These are phyloP conservation scores for Misopates orontium DNA, from an alignment of 257 asterid species.

Conservation along the genomic window DNA sequence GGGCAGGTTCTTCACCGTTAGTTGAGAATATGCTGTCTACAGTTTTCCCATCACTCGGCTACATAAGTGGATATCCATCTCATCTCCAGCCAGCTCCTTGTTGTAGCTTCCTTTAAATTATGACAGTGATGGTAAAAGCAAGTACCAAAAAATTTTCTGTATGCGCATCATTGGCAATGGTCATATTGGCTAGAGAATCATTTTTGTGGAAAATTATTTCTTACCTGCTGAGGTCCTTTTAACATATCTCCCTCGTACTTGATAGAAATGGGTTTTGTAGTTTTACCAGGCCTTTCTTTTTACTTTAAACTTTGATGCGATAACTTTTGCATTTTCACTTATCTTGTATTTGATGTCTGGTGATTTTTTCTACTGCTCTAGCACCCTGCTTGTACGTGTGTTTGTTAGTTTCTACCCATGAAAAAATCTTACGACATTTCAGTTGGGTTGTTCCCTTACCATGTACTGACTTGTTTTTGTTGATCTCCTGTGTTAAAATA, in stretches of 20 bases:
- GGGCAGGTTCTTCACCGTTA: slow-evolving; percentile 16
- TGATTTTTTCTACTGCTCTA: slow-evolving; percentile 2
- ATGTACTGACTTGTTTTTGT: slow-evolving; percentile 20
- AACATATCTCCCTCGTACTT: not conserved
- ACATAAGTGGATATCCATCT: slow-evolving; percentile 10
- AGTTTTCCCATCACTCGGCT: slow-evolving; percentile 4
- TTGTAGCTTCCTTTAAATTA: slow-evolving; percentile 11
- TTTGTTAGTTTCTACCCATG: not conserved
- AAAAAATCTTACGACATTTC: slow-evolving; percentile 14
- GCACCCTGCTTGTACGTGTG: slow-evolving; percentile 11
- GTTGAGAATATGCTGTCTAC: slow-evolving; percentile 11
- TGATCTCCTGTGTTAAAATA: slow-evolving; percentile 3
- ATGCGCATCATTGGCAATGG: not conserved
- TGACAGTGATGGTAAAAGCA: not conserved
- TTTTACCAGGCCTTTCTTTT: not conserved
- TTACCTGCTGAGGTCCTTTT: not conserved
- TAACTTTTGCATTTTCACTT: slow-evolving; percentile 2
- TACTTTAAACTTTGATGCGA: slow-evolving; percentile 4
- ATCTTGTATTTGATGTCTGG: slow-evolving; percentile 9
- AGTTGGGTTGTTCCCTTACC: slow-evolving; percentile 6
- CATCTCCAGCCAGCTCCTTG: slow-evolving; percentile 11
- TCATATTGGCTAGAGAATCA: slow-evolving; percentile 7
- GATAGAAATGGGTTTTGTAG: not conserved
- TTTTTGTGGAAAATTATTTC: not conserved
- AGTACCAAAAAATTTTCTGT: slow-evolving; percentile 1